These are phyloP conservation scores for Botryococcus braunii DNA, from an alignment of 163 green algal genomes.

Conservation along the genomic window DNA sequence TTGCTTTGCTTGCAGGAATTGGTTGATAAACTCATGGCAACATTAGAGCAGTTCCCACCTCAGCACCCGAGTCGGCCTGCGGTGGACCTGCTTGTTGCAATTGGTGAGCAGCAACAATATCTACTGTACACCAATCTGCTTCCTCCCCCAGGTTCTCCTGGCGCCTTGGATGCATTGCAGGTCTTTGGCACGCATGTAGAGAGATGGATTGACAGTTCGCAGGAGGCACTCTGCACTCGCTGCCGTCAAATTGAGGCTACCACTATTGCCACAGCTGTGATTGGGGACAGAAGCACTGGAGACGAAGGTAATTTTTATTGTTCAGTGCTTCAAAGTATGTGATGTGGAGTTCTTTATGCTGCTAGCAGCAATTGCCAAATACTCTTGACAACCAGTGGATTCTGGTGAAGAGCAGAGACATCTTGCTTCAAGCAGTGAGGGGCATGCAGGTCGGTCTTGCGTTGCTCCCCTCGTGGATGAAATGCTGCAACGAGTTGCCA, in stretches of 20 bases:
- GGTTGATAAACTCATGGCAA: constrained; percentile 38
- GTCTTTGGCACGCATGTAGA: constrained; percentile 61
- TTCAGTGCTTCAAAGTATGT: too few species aligned
- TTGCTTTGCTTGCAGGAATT: constrained; percentile 33
- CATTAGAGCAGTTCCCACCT: constrained; percentile 46
- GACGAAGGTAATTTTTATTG: neutral
- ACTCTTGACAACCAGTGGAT: too few species aligned
- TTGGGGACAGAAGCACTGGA: neutral
- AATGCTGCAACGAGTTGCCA: constrained; percentile 44
- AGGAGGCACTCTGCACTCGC: constrained; percentile 31
- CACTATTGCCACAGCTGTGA: constrained; percentile 1
- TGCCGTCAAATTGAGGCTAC: constrained; percentile 37
- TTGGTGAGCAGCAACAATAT: constrained; percentile 52
- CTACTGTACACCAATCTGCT: constrained; percentile 27
- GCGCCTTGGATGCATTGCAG: constrained; percentile 49
- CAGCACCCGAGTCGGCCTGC: constrained; percentile 46
- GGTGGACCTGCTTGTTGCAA: constrained; percentile 61
- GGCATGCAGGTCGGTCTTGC: neutral
- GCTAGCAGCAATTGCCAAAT: too few species aligned
- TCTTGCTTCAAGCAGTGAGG: too few species aligned
- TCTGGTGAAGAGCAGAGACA: too few species aligned
- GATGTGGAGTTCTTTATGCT: too few species aligned
- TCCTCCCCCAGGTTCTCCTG: constrained; percentile 36
- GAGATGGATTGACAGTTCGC: constrained; percentile 50
- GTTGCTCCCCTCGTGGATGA: constrained; percentile 50